Evolutionary conservation across 257 asterid genomes (phyloP).

Genomic region (Salvia hispanica): DNA sequence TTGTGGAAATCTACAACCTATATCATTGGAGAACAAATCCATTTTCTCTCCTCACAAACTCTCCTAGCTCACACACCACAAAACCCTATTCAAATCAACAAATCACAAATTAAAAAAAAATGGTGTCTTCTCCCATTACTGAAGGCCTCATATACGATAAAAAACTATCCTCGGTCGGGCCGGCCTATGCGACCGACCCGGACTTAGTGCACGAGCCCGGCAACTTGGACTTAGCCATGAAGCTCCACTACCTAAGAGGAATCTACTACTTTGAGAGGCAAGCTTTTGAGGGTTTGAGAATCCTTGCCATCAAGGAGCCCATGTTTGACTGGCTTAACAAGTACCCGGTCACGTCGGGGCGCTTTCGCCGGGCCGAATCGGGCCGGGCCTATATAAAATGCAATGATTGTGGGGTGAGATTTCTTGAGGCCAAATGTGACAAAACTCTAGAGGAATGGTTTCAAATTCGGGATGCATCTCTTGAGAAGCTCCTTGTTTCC

Average conservation of each 20-base stretch:
- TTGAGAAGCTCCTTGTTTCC: slow-evolving; percentile 47
- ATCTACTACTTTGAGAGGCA: slow-evolving; percentile 60
- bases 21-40: not conserved
- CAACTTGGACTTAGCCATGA: slow-evolving; percentile 74
- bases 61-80: not conserved
- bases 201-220: slow-evolving; percentile 55
- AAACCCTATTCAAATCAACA: not conserved
- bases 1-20: not conserved
- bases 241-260: slow-evolving; percentile 72
- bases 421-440: slow-evolving; percentile 69
- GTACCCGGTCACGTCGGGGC: slow-evolving; percentile 51
- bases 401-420: slow-evolving; percentile 81
- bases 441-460: slow-evolving; percentile 74
- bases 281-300: slow-evolving; percentile 59
- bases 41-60: no score
- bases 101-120: not conserved
- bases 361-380: slow-evolving; percentile 63
- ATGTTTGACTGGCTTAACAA: slow-evolving; percentile 56
- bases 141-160: slow-evolving; percentile 50
- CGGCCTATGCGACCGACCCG: slow-evolving; percentile 54
- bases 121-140: slow-evolving; percentile 26
- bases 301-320: slow-evolving; percentile 63
- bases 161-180: slow-evolving; percentile 78
- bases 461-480: slow-evolving; percentile 40
- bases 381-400: slow-evolving; percentile 84